Percentiles rank a stretch among this genome's conserved stretches.
Evolutionary conservation across 768 basidiomycete genomes (phyloP).

Genomic region (Trametes cingulata): DNA sequence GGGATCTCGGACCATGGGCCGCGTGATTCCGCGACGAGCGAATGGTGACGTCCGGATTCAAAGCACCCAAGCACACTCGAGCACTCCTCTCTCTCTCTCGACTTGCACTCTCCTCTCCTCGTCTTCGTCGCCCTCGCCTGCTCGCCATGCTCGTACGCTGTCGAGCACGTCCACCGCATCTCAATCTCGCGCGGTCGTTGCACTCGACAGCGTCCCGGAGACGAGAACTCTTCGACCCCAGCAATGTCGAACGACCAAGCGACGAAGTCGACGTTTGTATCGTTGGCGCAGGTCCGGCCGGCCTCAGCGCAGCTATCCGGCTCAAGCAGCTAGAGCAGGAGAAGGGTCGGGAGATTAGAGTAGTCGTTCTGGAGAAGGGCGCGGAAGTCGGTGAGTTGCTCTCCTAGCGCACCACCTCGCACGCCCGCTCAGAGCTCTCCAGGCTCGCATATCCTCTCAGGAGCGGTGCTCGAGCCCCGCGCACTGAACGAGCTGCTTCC

Average conservation of each 20-base stretch:
- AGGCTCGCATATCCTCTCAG: conserved; percentile 95
- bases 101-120: not conserved
- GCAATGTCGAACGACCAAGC: conserved; percentile 72
- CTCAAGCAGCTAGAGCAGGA: conserved; percentile 90
- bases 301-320: conserved; percentile 92
- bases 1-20: not conserved
- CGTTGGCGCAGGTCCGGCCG: conserved; percentile 94
- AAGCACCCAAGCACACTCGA: not conserved
- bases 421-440: not conserved
- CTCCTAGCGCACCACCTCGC: not conserved
- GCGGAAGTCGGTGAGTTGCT: conserved; percentile 76
- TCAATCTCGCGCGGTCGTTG: conserved; percentile 17
- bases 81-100: not conserved
- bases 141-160: conserved; percentile 1
- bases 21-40: not conserved
- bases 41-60: not conserved
- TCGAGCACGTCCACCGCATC: not conserved
- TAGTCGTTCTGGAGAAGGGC: conserved; percentile 96
- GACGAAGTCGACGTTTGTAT: conserved; percentile 98
- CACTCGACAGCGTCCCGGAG: conserved; percentile 30
- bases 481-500: conserved; percentile 91
- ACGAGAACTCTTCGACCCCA: conserved; percentile 51
- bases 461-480: conserved; percentile 91
- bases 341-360: conserved; percentile 76
- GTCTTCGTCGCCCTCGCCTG: not conserved